Evolutionary conservation across 2,329 filamentous ascomycete species (phyloP).

Genomic region (Diaporthe amygdali): DNA sequence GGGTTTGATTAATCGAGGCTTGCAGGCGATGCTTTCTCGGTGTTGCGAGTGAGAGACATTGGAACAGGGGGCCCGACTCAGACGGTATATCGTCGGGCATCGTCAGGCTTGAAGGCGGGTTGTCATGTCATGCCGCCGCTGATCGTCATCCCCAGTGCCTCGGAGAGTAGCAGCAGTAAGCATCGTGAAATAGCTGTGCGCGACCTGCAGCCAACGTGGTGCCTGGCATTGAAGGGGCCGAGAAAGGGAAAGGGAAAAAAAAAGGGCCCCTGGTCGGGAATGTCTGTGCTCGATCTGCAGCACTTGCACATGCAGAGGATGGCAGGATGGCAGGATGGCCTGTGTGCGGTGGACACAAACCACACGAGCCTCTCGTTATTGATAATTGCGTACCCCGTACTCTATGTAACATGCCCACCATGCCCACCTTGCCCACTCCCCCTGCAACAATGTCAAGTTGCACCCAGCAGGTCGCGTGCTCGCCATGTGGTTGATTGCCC

Average conservation of each 20-base stretch:
- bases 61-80: conserved; percentile 12
- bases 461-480: conserved; percentile 3
- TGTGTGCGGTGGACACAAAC: background rate
- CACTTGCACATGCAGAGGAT: background rate
- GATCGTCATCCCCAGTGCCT: conserved; percentile 1
- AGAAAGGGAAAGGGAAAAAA: too few species aligned
- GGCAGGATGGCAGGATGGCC: too few species aligned
- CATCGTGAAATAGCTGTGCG: background rate
- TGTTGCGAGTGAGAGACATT: background rate
- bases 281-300: conserved; percentile 10
- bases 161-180: background rate
- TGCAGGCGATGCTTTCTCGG: conserved; percentile 6
- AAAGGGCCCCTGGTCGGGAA: background rate
- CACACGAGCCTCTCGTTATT: background rate
- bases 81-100: conserved; percentile 10
- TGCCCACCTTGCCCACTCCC: background rate
- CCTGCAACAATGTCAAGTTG: conserved; percentile 12
- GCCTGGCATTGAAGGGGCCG: background rate
- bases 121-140: background rate
- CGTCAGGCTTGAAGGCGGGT: background rate
- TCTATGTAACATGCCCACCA: background rate
- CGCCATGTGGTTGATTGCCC: conserved; percentile 16
- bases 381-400: conserved; percentile 1
- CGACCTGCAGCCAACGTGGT: background rate
- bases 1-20: background rate